Conservation (phyloP, 2,329 filamentous ascomycete species). For the Alternaria metachromatica region DNA sequence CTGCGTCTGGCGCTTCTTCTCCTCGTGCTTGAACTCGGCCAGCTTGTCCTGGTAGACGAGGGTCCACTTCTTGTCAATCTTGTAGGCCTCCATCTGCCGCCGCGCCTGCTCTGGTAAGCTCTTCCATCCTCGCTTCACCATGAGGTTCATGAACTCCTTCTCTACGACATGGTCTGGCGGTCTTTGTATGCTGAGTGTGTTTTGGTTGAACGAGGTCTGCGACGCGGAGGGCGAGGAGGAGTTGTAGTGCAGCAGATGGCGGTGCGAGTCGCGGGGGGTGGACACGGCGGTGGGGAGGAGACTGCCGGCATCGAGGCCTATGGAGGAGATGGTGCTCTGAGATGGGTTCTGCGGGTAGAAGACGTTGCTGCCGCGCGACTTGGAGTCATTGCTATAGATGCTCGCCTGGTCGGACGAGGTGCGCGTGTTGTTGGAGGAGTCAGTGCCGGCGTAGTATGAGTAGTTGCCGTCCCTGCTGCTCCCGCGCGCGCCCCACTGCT, state of each 20-base stretch:
- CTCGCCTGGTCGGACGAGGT: constrained; percentile 70
- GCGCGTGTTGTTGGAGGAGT: constrained; percentile 60
- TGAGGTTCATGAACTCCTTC: constrained; percentile 88
- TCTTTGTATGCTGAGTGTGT: constrained; percentile 69
- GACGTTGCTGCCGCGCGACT: constrained; percentile 58
- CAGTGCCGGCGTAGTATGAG: constrained; percentile 32
- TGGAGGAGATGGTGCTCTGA: constrained; percentile 60
- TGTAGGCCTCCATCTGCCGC: constrained; percentile 95
- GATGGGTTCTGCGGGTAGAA: constrained; percentile 64
- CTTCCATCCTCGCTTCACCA: constrained; percentile 98
- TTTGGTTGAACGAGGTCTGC: constrained; percentile 58
- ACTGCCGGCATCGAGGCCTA: constrained; percentile 49
- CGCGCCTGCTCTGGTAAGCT: constrained; percentile 93
- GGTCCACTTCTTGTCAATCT: constrained; percentile 95
- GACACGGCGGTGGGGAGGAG: constrained; percentile 48
- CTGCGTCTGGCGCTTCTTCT: constrained; percentile 81
- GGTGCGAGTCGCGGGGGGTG: constrained; percentile 52
- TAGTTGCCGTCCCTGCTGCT: constrained; percentile 36
- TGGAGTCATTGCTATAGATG: constrained; percentile 68
- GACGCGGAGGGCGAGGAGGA: constrained; percentile 57
- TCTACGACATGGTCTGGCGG: constrained; percentile 83
- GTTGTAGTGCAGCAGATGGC: constrained; percentile 50
- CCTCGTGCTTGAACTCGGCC: constrained; percentile 91
- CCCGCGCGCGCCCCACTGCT: constrained; percentile 71
- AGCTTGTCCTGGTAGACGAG: constrained; percentile 93